Evolutionary conservation across 2,329 filamentous ascomycete species (phyloP).

Genomic region (Triangularia setosa): DNA sequence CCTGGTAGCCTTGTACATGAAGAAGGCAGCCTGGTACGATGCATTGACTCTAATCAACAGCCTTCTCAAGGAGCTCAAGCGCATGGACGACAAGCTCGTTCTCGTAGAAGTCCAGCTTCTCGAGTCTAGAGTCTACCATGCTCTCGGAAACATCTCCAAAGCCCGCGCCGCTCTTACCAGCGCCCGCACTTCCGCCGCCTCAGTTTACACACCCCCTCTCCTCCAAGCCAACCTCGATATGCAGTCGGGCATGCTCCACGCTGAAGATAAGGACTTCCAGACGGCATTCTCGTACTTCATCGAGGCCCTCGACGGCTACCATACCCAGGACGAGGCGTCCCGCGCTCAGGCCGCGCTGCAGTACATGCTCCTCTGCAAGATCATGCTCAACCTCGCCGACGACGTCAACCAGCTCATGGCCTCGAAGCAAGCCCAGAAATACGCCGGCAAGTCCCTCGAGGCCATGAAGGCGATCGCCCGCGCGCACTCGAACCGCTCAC

Average conservation of each 20-base stretch:
- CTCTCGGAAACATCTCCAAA: conserved; percentile 93
- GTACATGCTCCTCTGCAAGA: conserved; percentile 99
- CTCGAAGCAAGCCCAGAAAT: conserved; percentile 94
- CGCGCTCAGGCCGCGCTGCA: conserved; percentile 97
- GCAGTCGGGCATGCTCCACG: conserved; percentile 98
- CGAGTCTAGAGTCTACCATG: conserved; percentile 96
- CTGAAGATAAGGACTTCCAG: conserved; percentile 98
- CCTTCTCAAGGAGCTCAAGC: conserved; percentile 93
- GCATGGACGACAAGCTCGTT: conserved; percentile 96
- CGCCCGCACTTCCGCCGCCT: conserved; percentile 90
- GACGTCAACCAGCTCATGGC: conserved; percentile 94
- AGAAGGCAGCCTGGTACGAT: conserved; percentile 96
- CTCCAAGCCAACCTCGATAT: conserved; percentile 96
- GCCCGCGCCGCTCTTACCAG: conserved; percentile 91
- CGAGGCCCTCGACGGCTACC: conserved; percentile 95
- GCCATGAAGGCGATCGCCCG: conserved; percentile 98
- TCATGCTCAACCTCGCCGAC: conserved; percentile 96
- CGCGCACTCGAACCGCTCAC: conserved; percentile 88
- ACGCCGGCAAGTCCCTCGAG: conserved; percentile 91
- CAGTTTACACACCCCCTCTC: conserved; percentile 92
- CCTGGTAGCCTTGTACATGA: conserved; percentile 90
- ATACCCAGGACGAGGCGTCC: conserved; percentile 79
- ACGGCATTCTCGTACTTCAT: conserved; percentile 99
- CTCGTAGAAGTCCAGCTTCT: conserved; percentile 96
- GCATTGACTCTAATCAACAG: conserved; percentile 94